Conservation (phyloP, 1,284 basidiomycete species). For the Albatrellus sp. region DNA sequence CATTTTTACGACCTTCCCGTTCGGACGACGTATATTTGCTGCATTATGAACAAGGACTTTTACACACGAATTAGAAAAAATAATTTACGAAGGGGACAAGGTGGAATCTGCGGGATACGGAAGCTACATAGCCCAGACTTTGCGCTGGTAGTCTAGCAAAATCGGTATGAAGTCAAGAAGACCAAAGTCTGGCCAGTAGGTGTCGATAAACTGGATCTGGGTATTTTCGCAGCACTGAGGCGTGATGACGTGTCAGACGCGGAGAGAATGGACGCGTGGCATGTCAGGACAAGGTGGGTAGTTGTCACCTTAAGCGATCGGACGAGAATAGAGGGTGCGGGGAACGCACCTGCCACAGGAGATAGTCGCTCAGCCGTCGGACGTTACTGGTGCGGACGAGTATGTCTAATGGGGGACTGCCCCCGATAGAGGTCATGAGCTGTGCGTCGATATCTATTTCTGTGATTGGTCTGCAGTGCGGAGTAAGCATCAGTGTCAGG, state of each 20-base stretch:
- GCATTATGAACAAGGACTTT: too few species aligned
- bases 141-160: constrained; percentile 75
- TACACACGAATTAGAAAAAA: too few species aligned
- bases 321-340: neutral
- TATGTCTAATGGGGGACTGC: constrained; percentile 80
- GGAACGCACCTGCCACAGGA: constrained; percentile 82
- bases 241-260: neutral
- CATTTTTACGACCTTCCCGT: too few species aligned
- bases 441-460: constrained; percentile 54
- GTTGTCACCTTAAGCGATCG: neutral
- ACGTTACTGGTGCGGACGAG: constrained; percentile 90
- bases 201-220: constrained; percentile 84
- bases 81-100: neutral
- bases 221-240: constrained; percentile 66
- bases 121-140: constrained; percentile 33
- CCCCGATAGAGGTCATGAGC: constrained; percentile 53
- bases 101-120: neutral
- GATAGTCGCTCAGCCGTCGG: constrained; percentile 80
- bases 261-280: neutral
- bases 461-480: constrained; percentile 36
- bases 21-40: too few species aligned
- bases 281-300: neutral
- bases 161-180: constrained; percentile 79
- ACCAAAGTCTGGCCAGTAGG: constrained; percentile 94
- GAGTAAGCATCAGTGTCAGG: neutral